phyloP scores from a whole-genome alignment of 306 rosid species.

The barrel medic (Medicago truncatula) region MtrunA17r5.0-ANR NC_053042.1:29698001-29698500 shows the following conservation, averaged over 20 bases:
- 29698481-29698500: too few relatives aligned
- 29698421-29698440: too few relatives aligned
- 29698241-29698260: conserved; percentile 32
- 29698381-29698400: too few relatives aligned
- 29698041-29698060: conserved; percentile 12
- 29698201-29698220: conserved; percentile 33
- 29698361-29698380: too few relatives aligned
- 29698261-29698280: conserved; percentile 40
- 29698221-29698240: conserved; percentile 8
- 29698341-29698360: too few relatives aligned
- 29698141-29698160: too few relatives aligned
- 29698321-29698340: too few relatives aligned
- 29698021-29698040: too few relatives aligned
- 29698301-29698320: neutral
- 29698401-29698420: too few relatives aligned
- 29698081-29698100: conserved; percentile 57
- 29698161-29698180: conserved; percentile 8
- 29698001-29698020: too few relatives aligned
- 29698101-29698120: conserved; percentile 59
- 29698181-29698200: neutral
- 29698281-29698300: conserved; percentile 54
- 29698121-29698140: conserved; percentile 36
- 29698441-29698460: too few relatives aligned
- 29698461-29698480: too few relatives aligned
- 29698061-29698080: conserved; percentile 68